Evolutionary conservation across 352 stramenopile species (phyloP).

Genomic region (Phytopythium montanum): DNA sequence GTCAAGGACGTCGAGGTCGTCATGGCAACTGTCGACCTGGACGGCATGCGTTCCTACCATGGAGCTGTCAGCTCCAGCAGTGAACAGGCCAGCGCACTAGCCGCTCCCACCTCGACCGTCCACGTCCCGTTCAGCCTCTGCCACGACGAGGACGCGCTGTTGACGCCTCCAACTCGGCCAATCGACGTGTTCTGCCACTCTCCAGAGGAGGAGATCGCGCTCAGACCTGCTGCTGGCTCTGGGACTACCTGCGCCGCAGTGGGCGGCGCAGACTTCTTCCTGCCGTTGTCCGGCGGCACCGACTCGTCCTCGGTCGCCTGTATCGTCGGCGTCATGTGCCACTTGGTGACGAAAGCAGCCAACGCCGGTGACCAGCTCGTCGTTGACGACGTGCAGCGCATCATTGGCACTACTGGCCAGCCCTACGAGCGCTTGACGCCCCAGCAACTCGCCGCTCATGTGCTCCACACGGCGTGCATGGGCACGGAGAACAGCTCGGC

Average conservation of each 20-base stretch:
- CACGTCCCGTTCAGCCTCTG: conserved; percentile 77
- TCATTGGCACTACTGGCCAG: conserved; percentile 54
- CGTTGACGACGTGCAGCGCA: conserved; percentile 83
- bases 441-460: conserved; percentile 87
- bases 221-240: conserved; percentile 98
- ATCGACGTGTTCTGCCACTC: conserved; percentile 80
- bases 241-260: conserved; percentile 96
- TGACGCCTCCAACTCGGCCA: conserved; percentile 31
- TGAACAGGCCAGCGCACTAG: conserved; percentile 89
- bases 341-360: conserved; percentile 89
- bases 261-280: conserved; percentile 88
- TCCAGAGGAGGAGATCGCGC: conserved; percentile 96
- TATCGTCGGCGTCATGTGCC: conserved; percentile 98
- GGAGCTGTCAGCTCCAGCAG: conserved; percentile 91
- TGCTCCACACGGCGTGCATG: conserved; percentile 98
- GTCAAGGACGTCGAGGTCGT: conserved; percentile 96
- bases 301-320: conserved; percentile 95
- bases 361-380: conserved; percentile 75
- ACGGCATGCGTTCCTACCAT: conserved; percentile 97
- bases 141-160: conserved; percentile 40
- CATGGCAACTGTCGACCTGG: conserved; percentile 96
- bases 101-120: conserved; percentile 65
- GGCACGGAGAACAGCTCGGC: conserved; percentile 94
- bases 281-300: conserved; percentile 95
- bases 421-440: conserved; percentile 61